A percentile compares a stretch with the other conserved stretches of the same genome.
These are phyloP conservation scores for Thielaviopsis cerberus DNA, from an alignment of 2,329 filamentous ascomycete species.

Conservation along the genomic window DNA sequence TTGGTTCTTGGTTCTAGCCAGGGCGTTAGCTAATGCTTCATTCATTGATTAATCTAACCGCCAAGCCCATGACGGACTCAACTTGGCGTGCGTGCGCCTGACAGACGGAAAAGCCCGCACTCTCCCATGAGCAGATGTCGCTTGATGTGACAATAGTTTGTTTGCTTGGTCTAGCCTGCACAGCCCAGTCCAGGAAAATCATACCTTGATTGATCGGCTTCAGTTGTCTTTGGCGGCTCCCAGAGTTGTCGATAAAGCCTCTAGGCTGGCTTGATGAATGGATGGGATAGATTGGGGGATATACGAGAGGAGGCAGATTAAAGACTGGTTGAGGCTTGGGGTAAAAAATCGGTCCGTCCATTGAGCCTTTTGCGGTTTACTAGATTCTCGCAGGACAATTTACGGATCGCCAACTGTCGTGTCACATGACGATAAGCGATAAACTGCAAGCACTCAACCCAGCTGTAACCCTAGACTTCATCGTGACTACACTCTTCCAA, in stretches of 20 bases:
- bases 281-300: too few species aligned
- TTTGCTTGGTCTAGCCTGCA: background rate
- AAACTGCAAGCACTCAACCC: background rate
- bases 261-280: background rate
- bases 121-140: background rate
- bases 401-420: background rate
- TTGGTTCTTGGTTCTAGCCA: background rate
- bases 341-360: background rate
- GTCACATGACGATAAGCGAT: conserved; percentile 2
- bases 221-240: background rate
- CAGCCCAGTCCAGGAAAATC: background rate
- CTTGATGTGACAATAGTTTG: background rate
- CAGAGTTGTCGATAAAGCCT: background rate
- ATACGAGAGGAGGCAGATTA: background rate
- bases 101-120: background rate
- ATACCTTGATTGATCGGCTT: background rate
- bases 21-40: background rate
- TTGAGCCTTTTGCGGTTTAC: background rate
- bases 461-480: background rate
- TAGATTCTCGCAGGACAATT: background rate
- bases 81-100: background rate
- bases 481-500: background rate
- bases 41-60: background rate
- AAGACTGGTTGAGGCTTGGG: background rate
- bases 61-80: background rate